Evolutionary conservation across 2,329 filamentous ascomycete species (phyloP), one percentile per base, ranked within the genome.

Genomic region (Alternaria consortialis): DNA sequence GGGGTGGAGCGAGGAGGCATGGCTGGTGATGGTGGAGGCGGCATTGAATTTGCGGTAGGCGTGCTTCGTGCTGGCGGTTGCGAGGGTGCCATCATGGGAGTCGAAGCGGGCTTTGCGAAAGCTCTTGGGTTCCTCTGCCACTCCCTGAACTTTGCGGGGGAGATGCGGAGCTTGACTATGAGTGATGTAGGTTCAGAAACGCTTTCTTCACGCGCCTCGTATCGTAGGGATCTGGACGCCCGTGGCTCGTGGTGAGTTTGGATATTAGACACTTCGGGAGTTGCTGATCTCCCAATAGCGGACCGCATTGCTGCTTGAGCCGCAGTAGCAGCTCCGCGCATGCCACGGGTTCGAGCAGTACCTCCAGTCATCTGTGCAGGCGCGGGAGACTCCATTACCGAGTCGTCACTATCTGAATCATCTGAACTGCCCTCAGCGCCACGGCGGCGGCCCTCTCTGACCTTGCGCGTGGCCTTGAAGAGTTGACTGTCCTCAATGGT

Each of bases 381-480:
- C 39, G 91, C 91, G 3, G 93, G 93, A n/a, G 94, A 97, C 61
- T 96, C 94, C 17, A 91, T 88, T 1, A 86, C 88, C 0, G 93
- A 97, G 60, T 96, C 92, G 58, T 97, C 94, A 74, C 92, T 97
- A 29, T 97, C 93, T 50, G 94, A 92, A 1, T 95, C 94, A 56
- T 97, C 94, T 0, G 93, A 96, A 57, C 95, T 92, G 59, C 92
- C 91, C 65, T 89, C 87, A 78, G 64, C 85, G 83, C 31, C 86
- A 75, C 70, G 89, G 20, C 90, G 85, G 53, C 91, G 88, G 53
- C 81, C 74, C 54, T 80, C 79, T 50, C 76, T 71, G 23, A 76
- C 76, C 65, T 80, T 80, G 23, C 82, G 79, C 34, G 81, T 78
- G 7, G 81, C 74, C 81, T 97, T 97, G 82, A 91, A 97, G 6